Evolutionary conservation across 768 basidiomycete genomes (phyloP), one percentile per base, ranked within the genome.

Genomic region (Agrocybe praecox): DNA sequence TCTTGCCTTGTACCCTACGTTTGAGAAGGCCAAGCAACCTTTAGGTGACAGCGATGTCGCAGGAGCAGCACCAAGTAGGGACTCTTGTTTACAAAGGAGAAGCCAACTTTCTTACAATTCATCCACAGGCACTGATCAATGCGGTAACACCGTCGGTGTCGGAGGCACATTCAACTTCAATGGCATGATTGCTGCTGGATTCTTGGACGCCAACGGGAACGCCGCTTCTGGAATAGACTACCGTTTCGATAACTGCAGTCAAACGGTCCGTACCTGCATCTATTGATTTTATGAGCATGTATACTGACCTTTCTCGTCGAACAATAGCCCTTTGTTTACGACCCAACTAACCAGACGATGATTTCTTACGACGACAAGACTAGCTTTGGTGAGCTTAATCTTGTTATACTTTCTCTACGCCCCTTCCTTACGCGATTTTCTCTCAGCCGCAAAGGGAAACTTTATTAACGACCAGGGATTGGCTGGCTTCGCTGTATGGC

Each of bases 281-380:
- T 7, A 10, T 58, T 19, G 52, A 19, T 1, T 33, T 9, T n/a
- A n/a, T n/a, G n/a, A n/a, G 10, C 3, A 33, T 22, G 18, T 21
- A 29, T 23, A 19, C n/a, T 33, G 46, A 19, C 46, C 49, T 19
- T 33, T 22, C 15, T 19, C 45, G 34, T 47, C 2, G n/a, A n/a
- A n/a, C n/a, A n/a, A 6, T 32, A 91, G 88, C 84, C 89, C 0
- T 89, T 80, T 55, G 80, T 92, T 17, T 92, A 90, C 69, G 78
- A 87, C 65, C 53, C 76, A 4, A 73, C 66, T 1, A 74, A 75
- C 0, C 66, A 84, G 34, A 75, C 83, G 24, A 77, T 89, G 80
- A 76, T 92, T 21, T 86, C 90, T 1, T 92, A 78, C 57, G 90
- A 92, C 58, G 77, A 91, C 55, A 72, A 83, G 0, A 66, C 70